phyloP scores from a whole-genome alignment of 208 protist genomes.

The Trypanosoma congolense region DNA sequence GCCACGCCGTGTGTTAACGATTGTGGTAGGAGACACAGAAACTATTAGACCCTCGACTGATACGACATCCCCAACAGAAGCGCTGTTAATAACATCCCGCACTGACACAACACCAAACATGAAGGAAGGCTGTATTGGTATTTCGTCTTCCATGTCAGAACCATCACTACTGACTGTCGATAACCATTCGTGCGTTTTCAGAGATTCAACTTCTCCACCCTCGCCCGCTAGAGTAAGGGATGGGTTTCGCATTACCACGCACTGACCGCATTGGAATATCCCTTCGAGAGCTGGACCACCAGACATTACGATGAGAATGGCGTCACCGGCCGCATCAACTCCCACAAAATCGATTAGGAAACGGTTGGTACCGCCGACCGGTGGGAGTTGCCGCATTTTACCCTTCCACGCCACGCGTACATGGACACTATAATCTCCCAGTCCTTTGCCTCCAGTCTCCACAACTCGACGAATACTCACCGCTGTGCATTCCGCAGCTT shows the following conservation, averaged over 20 bases:
- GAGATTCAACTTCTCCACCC: conserved; percentile 20
- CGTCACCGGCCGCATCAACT: conserved; percentile 52
- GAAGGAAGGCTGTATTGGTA: conserved; percentile 29
- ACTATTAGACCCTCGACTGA: conserved; percentile 42
- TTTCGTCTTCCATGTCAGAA: not conserved
- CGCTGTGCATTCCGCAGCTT: conserved; percentile 2
- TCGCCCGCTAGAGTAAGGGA: conserved; percentile 27
- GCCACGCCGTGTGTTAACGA: conserved; percentile 56
- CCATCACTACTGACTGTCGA: too few relatives aligned
- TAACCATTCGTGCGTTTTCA: conserved; percentile 43
- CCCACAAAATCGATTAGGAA: conserved; percentile 37
- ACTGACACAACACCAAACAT: conserved; percentile 45
- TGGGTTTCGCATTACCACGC: conserved; percentile 27
- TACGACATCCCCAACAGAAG: conserved; percentile 40
- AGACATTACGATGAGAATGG: conserved; percentile 27
- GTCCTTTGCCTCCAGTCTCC: conserved; percentile 23
- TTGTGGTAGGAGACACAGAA: conserved; percentile 10
- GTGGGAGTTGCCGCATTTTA: conserved; percentile 13
- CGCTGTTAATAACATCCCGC: conserved; percentile 20
- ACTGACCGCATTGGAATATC: conserved; percentile 23
- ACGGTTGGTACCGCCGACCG: conserved; percentile 1
- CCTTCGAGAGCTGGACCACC: conserved; percentile 18
- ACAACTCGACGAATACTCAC: conserved; percentile 42
- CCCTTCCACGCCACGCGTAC: conserved; percentile 62
- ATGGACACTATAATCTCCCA: conserved; percentile 38